A percentile compares a stretch with the other conserved stretches of the same genome.
Evolutionary conservation across 1,284 basidiomycete genomes (phyloP).

Genomic region (Wolfiporia cocos): DNA sequence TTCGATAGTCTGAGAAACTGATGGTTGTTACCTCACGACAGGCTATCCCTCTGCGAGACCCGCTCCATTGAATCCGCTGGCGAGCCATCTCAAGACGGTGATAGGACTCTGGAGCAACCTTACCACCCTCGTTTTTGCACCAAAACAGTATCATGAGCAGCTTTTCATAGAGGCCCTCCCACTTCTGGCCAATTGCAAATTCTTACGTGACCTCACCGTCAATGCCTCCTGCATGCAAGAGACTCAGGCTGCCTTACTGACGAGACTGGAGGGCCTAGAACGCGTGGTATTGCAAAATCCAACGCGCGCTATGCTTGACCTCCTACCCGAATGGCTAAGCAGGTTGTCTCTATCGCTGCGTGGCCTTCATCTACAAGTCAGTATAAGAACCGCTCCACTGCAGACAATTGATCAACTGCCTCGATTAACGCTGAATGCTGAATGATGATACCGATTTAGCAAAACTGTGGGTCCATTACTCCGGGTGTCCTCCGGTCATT

Average conservation of each 20-base stretch:
- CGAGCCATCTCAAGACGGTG: conserved; percentile 22
- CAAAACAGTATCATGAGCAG: conserved; percentile 30
- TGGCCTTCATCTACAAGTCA: conserved; percentile 28
- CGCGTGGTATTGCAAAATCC: conserved; percentile 36
- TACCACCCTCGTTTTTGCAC: conserved; percentile 31
- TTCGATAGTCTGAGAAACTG: neutral
- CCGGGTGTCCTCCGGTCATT: conserved; percentile 44
- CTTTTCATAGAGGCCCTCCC: conserved; percentile 30
- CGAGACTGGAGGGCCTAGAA: conserved; percentile 26
- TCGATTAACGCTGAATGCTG: too few relatives aligned
- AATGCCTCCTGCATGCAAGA: conserved; percentile 36
- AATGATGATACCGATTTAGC: conserved; percentile 31
- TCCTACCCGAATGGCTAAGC: conserved; percentile 40
- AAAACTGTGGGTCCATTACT: conserved; percentile 52
- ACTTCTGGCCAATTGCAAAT: conserved; percentile 18
- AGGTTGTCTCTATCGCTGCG: conserved; percentile 28
- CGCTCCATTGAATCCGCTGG: neutral
- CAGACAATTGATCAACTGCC: neutral
- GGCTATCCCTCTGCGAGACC: neutral
- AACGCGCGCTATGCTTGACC: conserved; percentile 35
- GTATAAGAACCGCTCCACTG: neutral
- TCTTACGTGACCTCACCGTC: conserved; percentile 31
- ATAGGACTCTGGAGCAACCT: conserved; percentile 35
- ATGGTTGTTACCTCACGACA: neutral
- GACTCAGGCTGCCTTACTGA: conserved; percentile 26